Evolutionary conservation across 2,329 filamentous ascomycete species (phyloP), one percentile per base, ranked within the genome.

Genomic region (Ophiostoma australiae): DNA sequence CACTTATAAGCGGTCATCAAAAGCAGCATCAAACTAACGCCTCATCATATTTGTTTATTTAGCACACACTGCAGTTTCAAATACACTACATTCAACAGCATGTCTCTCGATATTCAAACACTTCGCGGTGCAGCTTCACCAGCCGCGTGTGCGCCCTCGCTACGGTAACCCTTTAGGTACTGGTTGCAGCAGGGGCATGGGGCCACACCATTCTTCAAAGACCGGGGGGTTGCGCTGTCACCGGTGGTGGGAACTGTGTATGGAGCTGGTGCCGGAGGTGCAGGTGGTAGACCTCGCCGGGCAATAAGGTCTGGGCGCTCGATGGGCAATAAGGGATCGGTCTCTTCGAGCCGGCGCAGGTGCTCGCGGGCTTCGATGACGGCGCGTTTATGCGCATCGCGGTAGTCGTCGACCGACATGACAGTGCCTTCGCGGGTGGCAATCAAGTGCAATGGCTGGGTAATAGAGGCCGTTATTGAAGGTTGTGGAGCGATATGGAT

Each of bases 111-210:
- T 58, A 8, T 27, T 58, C 11, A 58, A 10, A 4, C 23, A 11
- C 15, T 27, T 13, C n/a, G 52, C 11, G 52, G 10, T 13, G 23
- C 52, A 1, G 52, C 52, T 58, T 58, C 52, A 8, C n/a, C 27
- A 6, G n/a, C 27, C 23, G n/a, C 58, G 27, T 23, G 23, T 31
- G 55, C 55, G 6, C 13, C 27, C 27, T 63, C 58, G n/a, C 8
- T 27, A 11, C 58, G 58, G 15, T 63, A 33, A 13, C 58, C 58
- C 27, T 63, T 63, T 27, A 63, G 58, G 10, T 66, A 66, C 35
- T 66, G 63, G 20, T 39, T 66, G 63, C 63, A 66, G 35, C 63
- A 66, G 33, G 63, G 63, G 35, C 63, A 66, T 5, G 63, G 63
- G 10, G 61, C 11, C 4, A 37, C 33, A 1, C 33, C 33, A 13